Percentiles rank a stretch among this genome's conserved stretches.
Evolutionary conservation across 495 filamentous ascomycete species (phyloP).

Genomic region (Pseudomonodictys pantanalensis): DNA sequence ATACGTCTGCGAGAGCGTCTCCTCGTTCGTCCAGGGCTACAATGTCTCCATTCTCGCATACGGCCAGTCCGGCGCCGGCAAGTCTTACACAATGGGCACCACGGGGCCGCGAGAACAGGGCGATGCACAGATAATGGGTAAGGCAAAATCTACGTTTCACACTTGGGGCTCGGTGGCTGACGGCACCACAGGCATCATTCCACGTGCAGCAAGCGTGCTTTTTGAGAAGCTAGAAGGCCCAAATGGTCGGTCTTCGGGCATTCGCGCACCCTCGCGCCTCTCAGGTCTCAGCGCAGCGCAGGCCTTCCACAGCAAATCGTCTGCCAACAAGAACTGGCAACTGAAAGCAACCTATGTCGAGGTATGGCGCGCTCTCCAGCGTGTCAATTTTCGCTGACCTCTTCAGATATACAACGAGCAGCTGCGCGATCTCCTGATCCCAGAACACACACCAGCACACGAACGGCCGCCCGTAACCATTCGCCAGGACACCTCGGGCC

Average conservation of each 20-base stretch:
- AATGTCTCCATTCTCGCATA: slow-evolving; percentile 99
- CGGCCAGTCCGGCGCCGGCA: slow-evolving; percentile 98
- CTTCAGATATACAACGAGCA: slow-evolving; percentile 92
- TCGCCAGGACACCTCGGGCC: slow-evolving; percentile 90
- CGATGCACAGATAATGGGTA: slow-evolving; percentile 77
- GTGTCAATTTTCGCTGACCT: slow-evolving; percentile 1
- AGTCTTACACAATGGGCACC: slow-evolving; percentile 99
- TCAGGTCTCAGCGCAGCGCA: slow-evolving; percentile 56
- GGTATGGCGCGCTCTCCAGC: slow-evolving; percentile 42
- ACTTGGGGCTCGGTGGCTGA: too few species aligned
- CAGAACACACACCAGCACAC: slow-evolving; percentile 62
- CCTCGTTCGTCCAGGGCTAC: slow-evolving; percentile 91
- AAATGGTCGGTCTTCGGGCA: slow-evolving; percentile 64
- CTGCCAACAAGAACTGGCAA: slow-evolving; percentile 79
- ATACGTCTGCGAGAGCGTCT: slow-evolving; percentile 86
- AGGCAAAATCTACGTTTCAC: too few species aligned
- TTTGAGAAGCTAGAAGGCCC: slow-evolving; percentile 80
- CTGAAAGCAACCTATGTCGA: slow-evolving; percentile 97
- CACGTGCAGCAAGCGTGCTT: slow-evolving; percentile 79
- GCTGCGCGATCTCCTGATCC: slow-evolving; percentile 82
- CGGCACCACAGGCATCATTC: slow-evolving; percentile 75
- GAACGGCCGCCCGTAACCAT: slow-evolving; percentile 80
- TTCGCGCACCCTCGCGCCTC: slow-evolving; percentile 79
- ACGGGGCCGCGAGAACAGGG: slow-evolving; percentile 80
- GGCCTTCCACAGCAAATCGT: slow-evolving; percentile 48